Percentiles rank a stretch among this genome's conserved stretches.
phyloP scores from a whole-genome alignment of 192 early-diverging fungal genomes.

The Oehlia diaphana region DNA sequence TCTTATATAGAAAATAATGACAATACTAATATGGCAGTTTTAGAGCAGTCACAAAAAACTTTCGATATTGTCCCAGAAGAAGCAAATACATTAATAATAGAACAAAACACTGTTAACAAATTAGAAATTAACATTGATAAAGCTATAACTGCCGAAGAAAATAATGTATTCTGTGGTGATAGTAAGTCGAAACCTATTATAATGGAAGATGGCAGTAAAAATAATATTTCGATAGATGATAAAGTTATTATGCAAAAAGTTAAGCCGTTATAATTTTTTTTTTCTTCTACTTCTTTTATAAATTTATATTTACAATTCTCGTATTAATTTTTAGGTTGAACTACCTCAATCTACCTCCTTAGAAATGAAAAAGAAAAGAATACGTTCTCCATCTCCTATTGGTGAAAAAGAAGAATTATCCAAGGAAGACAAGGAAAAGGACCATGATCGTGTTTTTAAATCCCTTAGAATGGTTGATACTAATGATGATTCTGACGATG shows the following conservation, averaged over 20 bases:
- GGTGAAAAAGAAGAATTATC: background rate
- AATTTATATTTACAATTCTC: too few relatives aligned
- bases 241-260: background rate
- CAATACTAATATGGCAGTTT: background rate
- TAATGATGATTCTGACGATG: constrained; percentile 14
- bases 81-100: background rate
- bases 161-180: background rate
- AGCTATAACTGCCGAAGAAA: background rate
- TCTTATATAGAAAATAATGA: background rate
- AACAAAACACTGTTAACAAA: background rate
- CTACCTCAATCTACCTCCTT: background rate
- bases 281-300: too few relatives aligned
- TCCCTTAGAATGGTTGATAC: background rate
- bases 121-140: background rate
- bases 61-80: background rate
- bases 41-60: background rate
- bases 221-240: too few relatives aligned
- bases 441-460: background rate
- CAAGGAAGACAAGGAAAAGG: too few relatives aligned
- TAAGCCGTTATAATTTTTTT: too few relatives aligned
- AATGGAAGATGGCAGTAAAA: background rate
- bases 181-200: background rate
- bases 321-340: background rate
- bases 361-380: background rate
- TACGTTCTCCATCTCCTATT: background rate